Conservation (phyloP, 371 early-diverging fungal genomes). For the Lichtheimia hyalospora region DNA sequence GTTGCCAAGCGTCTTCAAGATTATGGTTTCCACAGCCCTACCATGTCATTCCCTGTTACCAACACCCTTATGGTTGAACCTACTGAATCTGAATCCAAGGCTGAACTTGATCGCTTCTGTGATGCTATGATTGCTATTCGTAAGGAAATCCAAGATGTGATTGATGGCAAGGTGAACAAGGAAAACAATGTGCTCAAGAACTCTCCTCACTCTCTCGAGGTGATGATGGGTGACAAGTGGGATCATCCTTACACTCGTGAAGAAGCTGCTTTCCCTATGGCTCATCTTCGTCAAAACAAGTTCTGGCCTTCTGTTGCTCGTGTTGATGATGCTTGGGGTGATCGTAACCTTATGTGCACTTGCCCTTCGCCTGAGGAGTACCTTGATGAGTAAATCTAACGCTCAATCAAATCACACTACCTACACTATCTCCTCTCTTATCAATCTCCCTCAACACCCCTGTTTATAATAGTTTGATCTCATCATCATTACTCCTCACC, state of each 20-base stretch:
- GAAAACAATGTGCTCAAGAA: conserved; percentile 85
- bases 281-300: conserved; percentile 79
- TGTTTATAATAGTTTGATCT: not conserved
- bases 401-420: not conserved
- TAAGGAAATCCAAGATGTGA: conserved; percentile 84
- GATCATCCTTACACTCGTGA: conserved; percentile 82
- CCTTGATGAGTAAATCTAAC: conserved; percentile 10
- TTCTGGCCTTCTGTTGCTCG: conserved; percentile 94
- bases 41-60: conserved; percentile 98
- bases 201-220: conserved; percentile 87
- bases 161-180: conserved; percentile 79
- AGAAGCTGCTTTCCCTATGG: conserved; percentile 90
- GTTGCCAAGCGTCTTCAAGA: conserved; percentile 98
- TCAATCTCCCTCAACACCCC: not conserved
- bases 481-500: not conserved
- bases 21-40: conserved; percentile 97
- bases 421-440: not conserved
- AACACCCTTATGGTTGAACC: conserved; percentile 99
- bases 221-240: conserved; percentile 79
- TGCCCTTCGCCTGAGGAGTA: conserved; percentile 74
- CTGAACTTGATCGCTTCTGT: conserved; percentile 94
- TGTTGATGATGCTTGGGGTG: conserved; percentile 95
- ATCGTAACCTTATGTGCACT: conserved; percentile 91
- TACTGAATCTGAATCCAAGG: conserved; percentile 94
- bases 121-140: conserved; percentile 97